A percentile compares a stretch with the other conserved stretches of the same genome.
phyloP scores from a whole-genome alignment of 306 rosid species.

The Cicer pinnatifidum region DNA sequence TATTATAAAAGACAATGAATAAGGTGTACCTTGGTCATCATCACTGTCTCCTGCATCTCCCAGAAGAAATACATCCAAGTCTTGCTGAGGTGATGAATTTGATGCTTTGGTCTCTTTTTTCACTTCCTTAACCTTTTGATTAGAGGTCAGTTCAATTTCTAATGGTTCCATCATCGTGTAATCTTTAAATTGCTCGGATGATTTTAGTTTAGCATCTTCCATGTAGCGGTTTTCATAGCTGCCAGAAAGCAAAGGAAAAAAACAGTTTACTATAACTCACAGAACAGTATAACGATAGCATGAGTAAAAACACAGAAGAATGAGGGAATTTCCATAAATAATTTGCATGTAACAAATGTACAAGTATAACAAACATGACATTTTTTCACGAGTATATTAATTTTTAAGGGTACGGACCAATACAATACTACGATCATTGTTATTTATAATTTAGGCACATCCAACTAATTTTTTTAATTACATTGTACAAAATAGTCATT shows the following conservation, averaged over 20 bases:
- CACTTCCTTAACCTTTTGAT: constrained; percentile 49
- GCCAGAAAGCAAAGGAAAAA: constrained; percentile 41
- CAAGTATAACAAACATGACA: constrained; percentile 9
- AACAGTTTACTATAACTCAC: constrained; percentile 17
- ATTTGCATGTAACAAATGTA: constrained; percentile 25
- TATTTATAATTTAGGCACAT: not conserved
- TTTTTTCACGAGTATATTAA: not conserved
- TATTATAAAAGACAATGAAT: constrained; percentile 21
- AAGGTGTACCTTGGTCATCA: constrained; percentile 57
- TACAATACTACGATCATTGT: not conserved
- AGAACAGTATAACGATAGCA: constrained; percentile 37
- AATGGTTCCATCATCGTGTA: constrained; percentile 46
- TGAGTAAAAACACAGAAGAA: not conserved
- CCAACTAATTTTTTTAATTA: not conserved
- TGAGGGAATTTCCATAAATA: constrained; percentile 21
- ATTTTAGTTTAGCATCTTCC: constrained; percentile 53
- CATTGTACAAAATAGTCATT: not conserved
- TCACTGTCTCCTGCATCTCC: constrained; percentile 64
- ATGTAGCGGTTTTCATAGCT: constrained; percentile 67
- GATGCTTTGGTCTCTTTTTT: constrained; percentile 46
- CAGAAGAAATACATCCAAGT: constrained; percentile 70
- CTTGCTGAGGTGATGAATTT: constrained; percentile 57
- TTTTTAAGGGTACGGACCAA: not conserved
- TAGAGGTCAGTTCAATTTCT: constrained; percentile 50
- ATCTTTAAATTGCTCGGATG: constrained; percentile 51